These are phyloP conservation scores for Candida sithepensis DNA, from an alignment of 805 yeast species.

Conservation along the genomic window DNA sequence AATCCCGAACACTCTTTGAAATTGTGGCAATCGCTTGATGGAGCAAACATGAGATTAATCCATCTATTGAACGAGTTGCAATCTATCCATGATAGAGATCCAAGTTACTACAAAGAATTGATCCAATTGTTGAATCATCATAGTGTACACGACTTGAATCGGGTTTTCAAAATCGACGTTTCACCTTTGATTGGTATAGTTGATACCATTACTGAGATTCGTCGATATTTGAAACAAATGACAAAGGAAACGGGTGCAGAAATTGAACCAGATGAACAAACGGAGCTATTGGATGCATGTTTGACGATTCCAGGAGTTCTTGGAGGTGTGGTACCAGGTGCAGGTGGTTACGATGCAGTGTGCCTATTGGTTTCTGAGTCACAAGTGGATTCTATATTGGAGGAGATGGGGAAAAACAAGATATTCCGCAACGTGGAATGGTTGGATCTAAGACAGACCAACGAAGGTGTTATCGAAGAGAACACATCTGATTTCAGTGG, in stretches of 20 bases:
- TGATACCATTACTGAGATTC: slow-evolving; percentile 44
- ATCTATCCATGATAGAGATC: slow-evolving; percentile 26
- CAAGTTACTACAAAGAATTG: slow-evolving; percentile 33
- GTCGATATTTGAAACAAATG: slow-evolving; percentile 55
- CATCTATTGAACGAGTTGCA: slow-evolving; percentile 41
- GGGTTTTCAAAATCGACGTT: slow-evolving; percentile 4
- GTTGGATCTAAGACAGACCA: slow-evolving; percentile 65
- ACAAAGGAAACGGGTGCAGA: slow-evolving; percentile 72
- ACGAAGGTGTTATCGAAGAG: slow-evolving; percentile 54
- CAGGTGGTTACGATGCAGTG: slow-evolving; percentile 96
- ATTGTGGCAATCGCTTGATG: slow-evolving; percentile 54
- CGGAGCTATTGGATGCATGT: slow-evolving; percentile 60
- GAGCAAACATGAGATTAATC: slow-evolving; percentile 57
- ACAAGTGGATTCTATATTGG: slow-evolving; percentile 34
- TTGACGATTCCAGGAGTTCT: slow-evolving; percentile 64
- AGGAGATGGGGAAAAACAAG: slow-evolving; percentile 14
- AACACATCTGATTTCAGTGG: slow-evolving; percentile 31
- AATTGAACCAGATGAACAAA: slow-evolving; percentile 83
- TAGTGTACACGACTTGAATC: slow-evolving; percentile 10
- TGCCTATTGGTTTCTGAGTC: slow-evolving; percentile 59
- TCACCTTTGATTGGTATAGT: slow-evolving; percentile 33
- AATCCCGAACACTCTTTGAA: slow-evolving; percentile 46
- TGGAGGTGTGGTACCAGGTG: slow-evolving; percentile 98
- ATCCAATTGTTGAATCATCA: slow-evolving; percentile 19
- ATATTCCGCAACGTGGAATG: slow-evolving; percentile 52